These are phyloP conservation scores for Nitzschia sp. DNA, from an alignment of 108 stramenopile species.

Conservation along the genomic window DNA sequence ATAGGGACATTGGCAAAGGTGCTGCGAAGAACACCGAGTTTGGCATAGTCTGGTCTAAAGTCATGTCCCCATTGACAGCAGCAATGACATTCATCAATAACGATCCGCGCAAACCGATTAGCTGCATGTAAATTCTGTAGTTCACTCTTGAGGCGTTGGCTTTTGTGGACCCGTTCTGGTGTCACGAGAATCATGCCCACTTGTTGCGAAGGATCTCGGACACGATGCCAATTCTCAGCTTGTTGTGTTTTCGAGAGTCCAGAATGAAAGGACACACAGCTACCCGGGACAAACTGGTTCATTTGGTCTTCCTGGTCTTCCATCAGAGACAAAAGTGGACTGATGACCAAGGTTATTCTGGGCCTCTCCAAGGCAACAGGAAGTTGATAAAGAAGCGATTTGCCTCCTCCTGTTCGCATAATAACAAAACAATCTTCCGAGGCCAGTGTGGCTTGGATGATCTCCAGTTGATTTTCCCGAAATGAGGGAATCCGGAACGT, in stretches of 20 bases:
- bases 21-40: conserved; percentile 83
- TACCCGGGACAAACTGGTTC: conserved; percentile 56
- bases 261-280: conserved; percentile 66
- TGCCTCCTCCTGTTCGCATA: conserved; percentile 95
- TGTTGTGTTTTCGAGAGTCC: conserved; percentile 61
- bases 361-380: conserved; percentile 32
- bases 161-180: conserved; percentile 85
- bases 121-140: conserved; percentile 58
- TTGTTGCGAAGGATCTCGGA: conserved; percentile 55
- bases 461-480: conserved; percentile 82
- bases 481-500: conserved; percentile 72
- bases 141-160: conserved; percentile 54
- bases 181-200: conserved; percentile 90
- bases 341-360: conserved; percentile 82
- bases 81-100: conserved; percentile 89
- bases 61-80: conserved; percentile 85
- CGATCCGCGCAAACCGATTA: conserved; percentile 82
- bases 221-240: conserved; percentile 57
- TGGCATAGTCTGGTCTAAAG: conserved; percentile 91
- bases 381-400: conserved; percentile 57
- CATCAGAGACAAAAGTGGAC: conserved; percentile 90
- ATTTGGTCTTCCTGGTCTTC: conserved; percentile 93
- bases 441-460: conserved; percentile 81
- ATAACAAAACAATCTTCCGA: conserved; percentile 86
- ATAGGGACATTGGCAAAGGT: conserved; percentile 73